Conservation (phyloP, 1,284 basidiomycete species). For the Polyporus tsugae region DNA sequence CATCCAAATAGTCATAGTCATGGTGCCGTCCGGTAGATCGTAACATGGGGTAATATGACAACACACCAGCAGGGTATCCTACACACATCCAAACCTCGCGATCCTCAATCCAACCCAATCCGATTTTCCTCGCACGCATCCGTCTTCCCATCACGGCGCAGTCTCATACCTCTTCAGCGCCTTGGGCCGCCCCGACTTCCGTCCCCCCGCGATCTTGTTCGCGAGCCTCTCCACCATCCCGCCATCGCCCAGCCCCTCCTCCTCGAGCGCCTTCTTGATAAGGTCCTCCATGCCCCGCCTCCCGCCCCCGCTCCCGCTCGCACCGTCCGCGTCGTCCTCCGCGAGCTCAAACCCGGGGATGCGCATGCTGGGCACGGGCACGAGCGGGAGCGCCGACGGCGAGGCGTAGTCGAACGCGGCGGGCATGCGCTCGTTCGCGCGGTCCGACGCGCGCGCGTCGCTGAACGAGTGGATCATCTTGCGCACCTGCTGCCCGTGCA, state of each 20-base stretch:
- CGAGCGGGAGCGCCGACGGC: slow-evolving; percentile 51
- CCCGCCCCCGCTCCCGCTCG: slow-evolving; percentile 44
- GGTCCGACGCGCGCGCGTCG: slow-evolving; percentile 94
- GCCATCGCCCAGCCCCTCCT: slow-evolving; percentile 61
- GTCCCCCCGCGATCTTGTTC: slow-evolving; percentile 65
- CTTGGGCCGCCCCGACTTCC: slow-evolving; percentile 55
- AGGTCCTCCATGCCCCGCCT: slow-evolving; percentile 78
- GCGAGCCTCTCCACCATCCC: slow-evolving; percentile 63
- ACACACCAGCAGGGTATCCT: slow-evolving; percentile 20
- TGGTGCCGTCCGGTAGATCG: too few relatives aligned
- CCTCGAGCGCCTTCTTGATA: slow-evolving; percentile 78
- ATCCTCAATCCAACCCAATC: neutral
- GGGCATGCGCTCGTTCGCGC: slow-evolving; percentile 94
- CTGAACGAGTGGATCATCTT: slow-evolving; percentile 89
- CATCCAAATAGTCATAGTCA: too few relatives aligned
- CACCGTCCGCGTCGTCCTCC: slow-evolving; percentile 32
- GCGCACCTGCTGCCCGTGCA: slow-evolving; percentile 71
- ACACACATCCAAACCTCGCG: slow-evolving; percentile 12
- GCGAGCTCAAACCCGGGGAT: slow-evolving; percentile 45
- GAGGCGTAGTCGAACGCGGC: slow-evolving; percentile 52
- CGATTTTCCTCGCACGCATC: neutral
- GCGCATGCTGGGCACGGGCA: slow-evolving; percentile 72
- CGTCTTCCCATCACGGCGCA: slow-evolving; percentile 39
- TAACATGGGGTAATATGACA: slow-evolving; percentile 16
- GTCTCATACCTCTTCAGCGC: slow-evolving; percentile 74